phyloP scores from a whole-genome alignment of 345 rosid genomes.

The Salix brachista region DNA sequence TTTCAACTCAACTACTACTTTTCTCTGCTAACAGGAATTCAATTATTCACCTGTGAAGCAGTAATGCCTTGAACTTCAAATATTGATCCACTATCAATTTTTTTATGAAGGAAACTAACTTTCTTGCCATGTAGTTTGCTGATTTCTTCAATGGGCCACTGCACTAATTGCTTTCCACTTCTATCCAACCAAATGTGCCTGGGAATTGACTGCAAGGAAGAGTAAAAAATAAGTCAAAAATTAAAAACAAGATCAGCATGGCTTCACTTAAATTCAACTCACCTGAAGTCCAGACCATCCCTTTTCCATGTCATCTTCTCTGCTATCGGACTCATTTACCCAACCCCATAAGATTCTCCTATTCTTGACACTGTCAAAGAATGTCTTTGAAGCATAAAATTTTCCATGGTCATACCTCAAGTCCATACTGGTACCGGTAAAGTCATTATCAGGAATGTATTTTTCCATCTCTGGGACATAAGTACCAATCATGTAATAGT shows the following conservation, averaged over 20 bases:
- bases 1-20: background rate
- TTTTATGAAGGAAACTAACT: constrained; percentile 20
- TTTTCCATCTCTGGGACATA: constrained; percentile 40
- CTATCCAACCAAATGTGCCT: constrained; percentile 51
- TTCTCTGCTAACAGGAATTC: background rate
- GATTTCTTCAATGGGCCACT: constrained; percentile 68
- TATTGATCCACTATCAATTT: constrained; percentile 26
- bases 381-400: constrained; percentile 62
- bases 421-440: constrained; percentile 35
- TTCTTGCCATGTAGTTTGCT: constrained; percentile 29
- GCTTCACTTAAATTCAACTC: constrained; percentile 4
- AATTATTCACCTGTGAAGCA: constrained; percentile 20
- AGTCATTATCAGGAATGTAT: constrained; percentile 36
- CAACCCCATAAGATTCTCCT: constrained; percentile 63
- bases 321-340: constrained; percentile 56
- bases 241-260: background rate
- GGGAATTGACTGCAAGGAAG: constrained; percentile 47
- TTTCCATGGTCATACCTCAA: constrained; percentile 63
- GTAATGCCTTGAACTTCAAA: constrained; percentile 49
- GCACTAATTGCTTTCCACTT: constrained; percentile 53
- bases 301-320: constrained; percentile 43
- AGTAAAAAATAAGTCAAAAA: background rate
- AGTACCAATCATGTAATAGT: constrained; percentile 51
- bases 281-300: constrained; percentile 78
- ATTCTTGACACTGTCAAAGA: constrained; percentile 50